These are phyloP conservation scores for Microstegium vimineum DNA, from an alignment of 176 grass and related monocot species.

Conservation along the genomic window DNA sequence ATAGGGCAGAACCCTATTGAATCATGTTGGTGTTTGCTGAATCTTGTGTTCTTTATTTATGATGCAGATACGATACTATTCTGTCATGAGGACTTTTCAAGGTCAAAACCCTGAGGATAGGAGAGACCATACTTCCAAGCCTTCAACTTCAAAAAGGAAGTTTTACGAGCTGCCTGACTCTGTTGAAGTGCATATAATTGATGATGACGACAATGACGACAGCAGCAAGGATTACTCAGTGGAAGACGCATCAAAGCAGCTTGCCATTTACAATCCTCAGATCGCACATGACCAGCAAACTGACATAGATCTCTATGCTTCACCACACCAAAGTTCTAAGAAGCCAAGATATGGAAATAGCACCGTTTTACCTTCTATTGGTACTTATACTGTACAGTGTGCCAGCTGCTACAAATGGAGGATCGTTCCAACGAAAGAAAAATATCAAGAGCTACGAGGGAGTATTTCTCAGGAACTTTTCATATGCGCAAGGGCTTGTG, in stretches of 20 bases:
- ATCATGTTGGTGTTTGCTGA: conserved; percentile 16
- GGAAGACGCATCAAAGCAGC: conserved; percentile 31
- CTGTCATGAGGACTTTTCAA: conserved; percentile 27
- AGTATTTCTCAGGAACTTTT: conserved; percentile 54
- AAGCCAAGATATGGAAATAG: conserved; percentile 13
- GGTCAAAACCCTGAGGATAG: neutral
- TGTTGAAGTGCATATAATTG: conserved; percentile 20
- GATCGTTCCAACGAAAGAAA: conserved; percentile 76
- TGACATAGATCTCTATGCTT: neutral
- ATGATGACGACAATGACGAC: conserved; percentile 17
- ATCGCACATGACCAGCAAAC: conserved; percentile 14
- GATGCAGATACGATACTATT: neutral
- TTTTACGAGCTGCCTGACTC: neutral
- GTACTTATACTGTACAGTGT: conserved; percentile 70
- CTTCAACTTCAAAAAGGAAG: conserved; percentile 22
- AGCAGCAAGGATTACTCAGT: conserved; percentile 28
- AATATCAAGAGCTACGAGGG: conserved; percentile 82
- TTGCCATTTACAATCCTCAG: conserved; percentile 29
- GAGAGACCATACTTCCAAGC: conserved; percentile 12
- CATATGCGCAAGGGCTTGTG: conserved; percentile 51
- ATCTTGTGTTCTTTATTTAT: neutral
- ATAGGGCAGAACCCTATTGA: neutral
- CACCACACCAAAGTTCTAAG: neutral
- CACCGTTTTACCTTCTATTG: conserved; percentile 51
- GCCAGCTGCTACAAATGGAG: conserved; percentile 82